Percentiles rank a stretch among this genome's conserved stretches.
Evolutionary conservation across 2,329 filamentous ascomycete genomes (phyloP).

Genomic region (Drechslerella coelobrocha): DNA sequence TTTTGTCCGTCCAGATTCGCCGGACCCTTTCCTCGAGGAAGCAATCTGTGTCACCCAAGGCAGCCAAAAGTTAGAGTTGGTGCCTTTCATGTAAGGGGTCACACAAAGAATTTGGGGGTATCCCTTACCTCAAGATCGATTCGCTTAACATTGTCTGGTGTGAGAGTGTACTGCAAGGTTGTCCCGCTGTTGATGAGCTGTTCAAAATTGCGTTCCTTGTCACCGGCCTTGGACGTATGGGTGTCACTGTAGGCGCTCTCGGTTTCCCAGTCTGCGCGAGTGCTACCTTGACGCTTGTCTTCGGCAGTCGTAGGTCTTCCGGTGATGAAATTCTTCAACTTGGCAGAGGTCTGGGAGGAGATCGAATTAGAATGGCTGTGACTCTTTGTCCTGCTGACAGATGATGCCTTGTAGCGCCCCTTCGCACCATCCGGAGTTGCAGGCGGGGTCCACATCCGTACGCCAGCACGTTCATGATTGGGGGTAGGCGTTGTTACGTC

Average conservation of each 20-base stretch:
- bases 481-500: conserved; percentile 34
- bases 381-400: conserved; percentile 55
- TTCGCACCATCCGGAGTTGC: conserved; percentile 53
- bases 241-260: conserved; percentile 60
- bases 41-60: conserved; percentile 40
- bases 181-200: conserved; percentile 81
- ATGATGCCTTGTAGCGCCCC: conserved; percentile 50
- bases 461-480: conserved; percentile 43
- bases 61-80: conserved; percentile 32
- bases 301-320: conserved; percentile 44
- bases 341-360: conserved; percentile 56
- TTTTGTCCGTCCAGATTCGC: conserved; percentile 36
- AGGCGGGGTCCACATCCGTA: conserved; percentile 54
- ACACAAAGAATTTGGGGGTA: conserved; percentile 5
- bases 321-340: conserved; percentile 60
- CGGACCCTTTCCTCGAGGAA: conserved; percentile 47
- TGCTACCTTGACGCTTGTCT: conserved; percentile 40
- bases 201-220: conserved; percentile 74
- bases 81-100: conserved; percentile 38
- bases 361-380: conserved; percentile 55
- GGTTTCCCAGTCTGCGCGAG: conserved; percentile 64
- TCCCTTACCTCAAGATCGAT: conserved; percentile 66
- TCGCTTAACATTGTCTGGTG: conserved; percentile 78
- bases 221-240: conserved; percentile 58
- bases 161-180: conserved; percentile 82